A percentile compares a stretch with the other conserved stretches of the same genome.
These are phyloP conservation scores for Cornus florida DNA, from an alignment of 148 eudicot genomes.

Conservation along the genomic window DNA sequence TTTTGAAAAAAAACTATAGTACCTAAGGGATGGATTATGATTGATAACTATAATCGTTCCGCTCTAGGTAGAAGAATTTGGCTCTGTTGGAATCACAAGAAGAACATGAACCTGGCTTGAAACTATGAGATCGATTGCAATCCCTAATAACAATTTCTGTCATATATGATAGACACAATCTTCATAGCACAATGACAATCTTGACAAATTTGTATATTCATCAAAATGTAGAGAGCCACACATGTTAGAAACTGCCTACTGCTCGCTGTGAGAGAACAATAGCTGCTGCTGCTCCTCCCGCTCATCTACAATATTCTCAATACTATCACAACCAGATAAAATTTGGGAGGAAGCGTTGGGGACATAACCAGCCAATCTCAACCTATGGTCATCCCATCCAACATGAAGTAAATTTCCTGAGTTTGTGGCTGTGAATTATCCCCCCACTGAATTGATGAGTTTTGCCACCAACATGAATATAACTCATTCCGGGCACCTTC, in stretches of 20 bases:
- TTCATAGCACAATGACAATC: slow-evolving; percentile 45
- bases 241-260: too few species aligned
- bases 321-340: slow-evolving; percentile 13
- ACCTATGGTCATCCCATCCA: slow-evolving; percentile 35
- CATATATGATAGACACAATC: slow-evolving; percentile 27
- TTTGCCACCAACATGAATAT: slow-evolving; percentile 29
- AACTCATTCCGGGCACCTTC: slow-evolving; percentile 44
- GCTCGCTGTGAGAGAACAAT: slow-evolving; percentile 35
- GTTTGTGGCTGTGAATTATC: slow-evolving; percentile 30
- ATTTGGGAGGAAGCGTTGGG: slow-evolving; percentile 28
- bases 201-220: slow-evolving; percentile 37
- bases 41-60: too few species aligned
- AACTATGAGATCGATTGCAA: slow-evolving; percentile 33
- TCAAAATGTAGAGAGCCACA: slow-evolving; percentile 23
- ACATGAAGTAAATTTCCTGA: slow-evolving; percentile 26
- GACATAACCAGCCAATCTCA: slow-evolving; percentile 35
- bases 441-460: slow-evolving; percentile 31
- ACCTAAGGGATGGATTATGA: too few species aligned
- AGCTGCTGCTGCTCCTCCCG: slow-evolving; percentile 34
- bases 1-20: too few species aligned
- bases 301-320: slow-evolving; percentile 18
- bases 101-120: slow-evolving; percentile 35
- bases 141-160: slow-evolving; percentile 34
- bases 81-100: slow-evolving; percentile 33
- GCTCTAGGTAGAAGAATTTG: too few species aligned